Evolutionary conservation across 345 rosid genomes (phyloP), one percentile per base, ranked within the genome.

Genomic region (Cardiospermum halicacabum): DNA sequence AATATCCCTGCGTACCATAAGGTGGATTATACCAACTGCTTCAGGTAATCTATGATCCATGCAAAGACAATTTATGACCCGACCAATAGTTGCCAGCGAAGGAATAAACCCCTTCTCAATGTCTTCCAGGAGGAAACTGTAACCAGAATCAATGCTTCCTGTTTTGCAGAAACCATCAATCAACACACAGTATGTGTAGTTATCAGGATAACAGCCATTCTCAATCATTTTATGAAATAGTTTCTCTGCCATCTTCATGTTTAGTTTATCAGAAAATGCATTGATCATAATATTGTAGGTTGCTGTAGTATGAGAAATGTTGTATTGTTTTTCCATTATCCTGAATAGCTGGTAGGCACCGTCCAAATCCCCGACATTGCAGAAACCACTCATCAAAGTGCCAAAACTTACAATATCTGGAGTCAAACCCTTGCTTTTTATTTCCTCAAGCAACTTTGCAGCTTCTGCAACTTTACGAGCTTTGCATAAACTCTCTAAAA

Each of bases 401-500:
- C 85, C 87, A 58, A 88, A 81, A 49, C 80, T 78, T 69, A 94
- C 84, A 27, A 73, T 53, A 71, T 94, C 96, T 31, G 82, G 87
- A 67, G 73, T 64, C 61, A 94, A 73, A 62, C 84, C 85, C 67
- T 77, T 81, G 24, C 51, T 71, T 69, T 54, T 72, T 64, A 91
- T 80, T 61, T 87, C 94, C 63, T 73, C 69, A 1, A 94, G 80
- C 62, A 94, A 77, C 34, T 80, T 66, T 73, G 82, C 32, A 57
- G 95, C 98, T 81, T 85, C 87, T 27, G 79, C 78, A 59, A 78
- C 76, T 71, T 80, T 85, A 3, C 50, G 71, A 60, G 83, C 80
- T 79, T 76, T 91, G 77, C 97, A 91, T 9, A 87, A 79, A 87
- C 95, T 94, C 80, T 93, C 92, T n/a, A 87, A 56, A 26, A 94